Evolutionary conservation across 352 stramenopile species (phyloP), one percentile per base, ranked within the genome.

Genomic region (Phytophthora parvispora): DNA sequence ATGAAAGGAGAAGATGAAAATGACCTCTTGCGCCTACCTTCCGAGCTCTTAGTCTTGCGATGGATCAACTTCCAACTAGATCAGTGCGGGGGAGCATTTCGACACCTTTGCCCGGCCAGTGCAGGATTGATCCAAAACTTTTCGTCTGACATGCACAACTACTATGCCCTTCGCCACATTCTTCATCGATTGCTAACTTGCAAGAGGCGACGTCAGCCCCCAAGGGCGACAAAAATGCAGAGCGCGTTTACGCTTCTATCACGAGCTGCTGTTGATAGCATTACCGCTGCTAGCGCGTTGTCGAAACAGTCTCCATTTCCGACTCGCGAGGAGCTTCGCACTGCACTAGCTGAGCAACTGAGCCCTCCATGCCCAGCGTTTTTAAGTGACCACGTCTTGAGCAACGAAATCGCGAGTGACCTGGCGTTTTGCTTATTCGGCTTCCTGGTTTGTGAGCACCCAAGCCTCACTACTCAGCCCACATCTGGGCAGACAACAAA

Each of bases 21-120:
- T 1, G 83, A 91, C 13, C 60, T 93, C 12, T 63, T 93, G 16
- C 43, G 52, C 1, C 34, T 87, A 8, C 80, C 86, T 6, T 80
- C 81, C 0, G 86, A 93, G 32, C 59, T 74, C 5, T 70, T 93
- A n/a, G 82, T 93, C 22, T 72, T 93, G 20, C 78, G 82, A 3
- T 93, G 86, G 86, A 89, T 90, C 56, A 93, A 91, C 53, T 86
- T 84, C 10, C 82, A 92, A 29, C 53, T 90, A 5, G 70, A 78
- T 20, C 80, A 86, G 43, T 80, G 73, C 43, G 45, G 61, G 13
- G 82, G 58, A 0, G 76, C 85, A 27, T 66, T 74, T 22, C 48
- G 42, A 27, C 74, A 84, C 36, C 74, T 66, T 6, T 65, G 45
- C 3, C 29, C 63, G 2, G 62, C 52, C 15, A 55, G 40, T 6